These are phyloP conservation scores for Colletotrichum sp. DNA, from an alignment of 2,329 filamentous ascomycete species.

Conservation along the genomic window DNA sequence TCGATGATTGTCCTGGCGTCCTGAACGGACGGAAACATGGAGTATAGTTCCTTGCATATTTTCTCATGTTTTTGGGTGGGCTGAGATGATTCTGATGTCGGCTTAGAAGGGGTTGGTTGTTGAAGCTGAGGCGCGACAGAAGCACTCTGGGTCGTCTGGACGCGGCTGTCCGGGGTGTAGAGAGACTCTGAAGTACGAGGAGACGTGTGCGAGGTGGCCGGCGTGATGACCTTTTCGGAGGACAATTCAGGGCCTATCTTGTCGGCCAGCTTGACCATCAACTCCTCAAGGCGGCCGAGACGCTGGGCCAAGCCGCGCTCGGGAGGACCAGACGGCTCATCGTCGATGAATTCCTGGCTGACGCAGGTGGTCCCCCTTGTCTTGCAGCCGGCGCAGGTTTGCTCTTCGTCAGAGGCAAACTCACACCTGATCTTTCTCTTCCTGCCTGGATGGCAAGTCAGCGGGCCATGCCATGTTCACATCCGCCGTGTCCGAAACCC, in stretches of 20 bases:
- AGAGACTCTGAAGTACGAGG: slow-evolving; percentile 40
- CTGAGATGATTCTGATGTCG: not conserved
- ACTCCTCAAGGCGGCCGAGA: slow-evolving; percentile 48
- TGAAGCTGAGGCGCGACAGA: slow-evolving; percentile 9
- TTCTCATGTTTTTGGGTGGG: slow-evolving; percentile 14
- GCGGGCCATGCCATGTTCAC: not conserved
- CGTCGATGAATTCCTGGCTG: slow-evolving; percentile 51
- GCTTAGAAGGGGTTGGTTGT: not conserved
- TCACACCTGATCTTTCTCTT: slow-evolving; percentile 58
- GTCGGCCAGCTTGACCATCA: slow-evolving; percentile 48
- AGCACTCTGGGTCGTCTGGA: slow-evolving; percentile 22
- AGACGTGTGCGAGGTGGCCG: slow-evolving; percentile 34
- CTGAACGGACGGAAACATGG: not conserved
- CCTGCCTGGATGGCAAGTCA: slow-evolving; percentile 2
- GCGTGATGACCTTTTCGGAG: not conserved
- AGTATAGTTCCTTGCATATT: slow-evolving; percentile 6
- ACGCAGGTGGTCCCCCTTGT: slow-evolving; percentile 48
- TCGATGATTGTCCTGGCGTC: slow-evolving; percentile 11
- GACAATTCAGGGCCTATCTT: not conserved
- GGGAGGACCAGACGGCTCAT: slow-evolving; percentile 24
- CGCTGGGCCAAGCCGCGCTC: slow-evolving; percentile 47
- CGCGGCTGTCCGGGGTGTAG: slow-evolving; percentile 20
- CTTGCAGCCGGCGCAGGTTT: slow-evolving; percentile 50
- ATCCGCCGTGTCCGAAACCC: not conserved
- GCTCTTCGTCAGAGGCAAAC: slow-evolving; percentile 40